These are phyloP conservation scores for Medicago arabica DNA, from an alignment of 306 rosid species.

Conservation along the genomic window DNA sequence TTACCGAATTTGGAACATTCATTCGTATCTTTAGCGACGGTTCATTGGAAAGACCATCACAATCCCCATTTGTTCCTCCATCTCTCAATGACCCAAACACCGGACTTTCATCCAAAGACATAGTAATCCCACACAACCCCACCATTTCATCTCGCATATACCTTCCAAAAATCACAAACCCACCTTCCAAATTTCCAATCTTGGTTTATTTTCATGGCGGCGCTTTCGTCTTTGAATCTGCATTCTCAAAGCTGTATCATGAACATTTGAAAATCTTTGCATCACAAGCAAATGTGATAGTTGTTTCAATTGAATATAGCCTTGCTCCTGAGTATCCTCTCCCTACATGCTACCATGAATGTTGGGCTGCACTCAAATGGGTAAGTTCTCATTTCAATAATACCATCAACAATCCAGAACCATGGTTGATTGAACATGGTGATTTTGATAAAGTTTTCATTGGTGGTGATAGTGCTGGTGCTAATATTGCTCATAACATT, in stretches of 20 bases:
- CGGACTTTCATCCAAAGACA: conserved; percentile 59
- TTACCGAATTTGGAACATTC: not conserved
- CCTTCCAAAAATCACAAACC: conserved; percentile 46
- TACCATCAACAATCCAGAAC: not conserved
- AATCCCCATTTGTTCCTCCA: conserved; percentile 43
- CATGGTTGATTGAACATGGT: conserved; percentile 49
- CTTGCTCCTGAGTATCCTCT: conserved; percentile 57
- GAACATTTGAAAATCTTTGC: conserved; percentile 42
- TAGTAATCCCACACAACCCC: conserved; percentile 49
- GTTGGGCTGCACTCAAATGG: conserved; percentile 61
- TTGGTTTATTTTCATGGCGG: conserved; percentile 67
- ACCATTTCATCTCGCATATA: conserved; percentile 50
- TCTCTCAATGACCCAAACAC: conserved; percentile 41
- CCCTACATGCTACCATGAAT: conserved; percentile 52
- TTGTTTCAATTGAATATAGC: conserved; percentile 61
- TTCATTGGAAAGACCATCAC: not conserved
- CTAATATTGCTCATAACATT: not conserved
- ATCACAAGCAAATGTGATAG: conserved; percentile 39
- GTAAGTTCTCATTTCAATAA: conserved; percentile 12
- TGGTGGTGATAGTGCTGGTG: conserved; percentile 25
- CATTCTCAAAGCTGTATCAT: conserved; percentile 50
- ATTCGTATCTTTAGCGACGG: conserved; percentile 6
- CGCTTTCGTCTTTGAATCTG: conserved; percentile 48
- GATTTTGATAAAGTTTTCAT: conserved; percentile 37
- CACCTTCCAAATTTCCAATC: conserved; percentile 48